Percentiles rank a stretch among this genome's conserved stretches.
Evolutionary conservation across 306 rosid species (phyloP).

Genomic region (Pyrus betulifolia): DNA sequence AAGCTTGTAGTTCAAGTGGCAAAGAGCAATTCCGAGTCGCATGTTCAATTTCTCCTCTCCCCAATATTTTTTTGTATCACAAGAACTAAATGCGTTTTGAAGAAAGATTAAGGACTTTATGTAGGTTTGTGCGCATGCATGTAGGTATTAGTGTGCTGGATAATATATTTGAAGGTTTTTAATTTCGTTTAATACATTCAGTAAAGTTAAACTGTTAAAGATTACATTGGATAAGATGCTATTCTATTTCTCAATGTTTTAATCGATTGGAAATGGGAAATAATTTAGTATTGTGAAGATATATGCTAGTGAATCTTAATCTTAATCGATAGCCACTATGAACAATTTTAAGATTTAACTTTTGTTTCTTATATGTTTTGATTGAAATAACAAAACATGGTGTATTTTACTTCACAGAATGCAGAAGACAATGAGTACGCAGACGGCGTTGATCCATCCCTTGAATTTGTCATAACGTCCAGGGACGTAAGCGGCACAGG

Average conservation of each 20-base stretch:
- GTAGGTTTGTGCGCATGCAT: no score
- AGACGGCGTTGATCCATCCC: constrained; percentile 35
- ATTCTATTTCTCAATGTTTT: background rate
- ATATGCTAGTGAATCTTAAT: background rate
- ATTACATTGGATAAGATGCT: no score
- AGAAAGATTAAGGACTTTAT: no score
- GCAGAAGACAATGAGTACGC: constrained; percentile 67
- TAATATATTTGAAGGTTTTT: no score
- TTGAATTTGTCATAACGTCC: constrained; percentile 55
- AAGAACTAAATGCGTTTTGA: no score
- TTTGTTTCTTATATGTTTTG: background rate
- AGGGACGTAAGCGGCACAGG: constrained; percentile 56
- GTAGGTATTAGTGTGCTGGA: no score
- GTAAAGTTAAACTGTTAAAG: no score
- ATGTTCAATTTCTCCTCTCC: no score
- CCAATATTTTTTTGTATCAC: no score
- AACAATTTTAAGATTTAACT: background rate
- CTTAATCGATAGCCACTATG: background rate
- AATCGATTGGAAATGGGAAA: background rate
- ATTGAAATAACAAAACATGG: background rate
- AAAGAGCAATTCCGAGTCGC: no score
- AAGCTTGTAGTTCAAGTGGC: no score
- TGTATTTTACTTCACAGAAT: constrained; percentile 28
- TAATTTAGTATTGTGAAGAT: background rate
- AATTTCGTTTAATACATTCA: no score